Conservation (phyloP, 1,284 basidiomycete species). For the Moesziomyces parantarcticus region DNA sequence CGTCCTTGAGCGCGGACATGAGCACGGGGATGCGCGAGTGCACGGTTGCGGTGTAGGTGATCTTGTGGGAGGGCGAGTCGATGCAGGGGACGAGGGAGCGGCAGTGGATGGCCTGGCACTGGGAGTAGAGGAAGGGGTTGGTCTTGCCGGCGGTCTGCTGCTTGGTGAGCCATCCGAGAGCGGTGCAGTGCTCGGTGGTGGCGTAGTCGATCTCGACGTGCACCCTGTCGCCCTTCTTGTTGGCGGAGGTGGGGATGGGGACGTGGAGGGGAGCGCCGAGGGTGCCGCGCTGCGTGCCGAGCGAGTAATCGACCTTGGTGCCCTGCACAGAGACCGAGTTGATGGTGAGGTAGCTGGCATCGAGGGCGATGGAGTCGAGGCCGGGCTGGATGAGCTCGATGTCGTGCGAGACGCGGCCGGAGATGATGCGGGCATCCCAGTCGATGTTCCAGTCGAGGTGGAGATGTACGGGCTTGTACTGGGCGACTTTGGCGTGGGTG, state of each 20-base stretch:
- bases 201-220: conserved; percentile 67
- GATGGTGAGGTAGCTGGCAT: conserved; percentile 81
- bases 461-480: conserved; percentile 55
- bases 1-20: conserved; percentile 65
- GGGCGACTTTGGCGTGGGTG: conserved; percentile 58
- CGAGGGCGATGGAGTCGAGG: conserved; percentile 80
- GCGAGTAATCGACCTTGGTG: conserved; percentile 71
- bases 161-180: conserved; percentile 92
- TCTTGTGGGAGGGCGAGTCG: conserved; percentile 65
- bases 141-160: conserved; percentile 88
- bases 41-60: conserved; percentile 64
- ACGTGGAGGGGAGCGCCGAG: conserved; percentile 69
- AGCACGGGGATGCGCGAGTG: conserved; percentile 60
- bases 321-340: conserved; percentile 73
- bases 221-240: conserved; percentile 52
- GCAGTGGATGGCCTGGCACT: conserved; percentile 79
- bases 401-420: conserved; percentile 79
- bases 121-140: conserved; percentile 86
- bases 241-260: conserved; percentile 60
- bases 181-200: conserved; percentile 82
- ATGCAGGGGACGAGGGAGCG: conserved; percentile 59
- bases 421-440: conserved; percentile 77
- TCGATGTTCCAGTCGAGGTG: conserved; percentile 84
- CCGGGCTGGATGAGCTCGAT: conserved; percentile 74
- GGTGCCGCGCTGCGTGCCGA: conserved; percentile 69